phyloP scores from a whole-genome alignment of 2,329 filamentous ascomycete species.

The Arthroderma sp. region DNA sequence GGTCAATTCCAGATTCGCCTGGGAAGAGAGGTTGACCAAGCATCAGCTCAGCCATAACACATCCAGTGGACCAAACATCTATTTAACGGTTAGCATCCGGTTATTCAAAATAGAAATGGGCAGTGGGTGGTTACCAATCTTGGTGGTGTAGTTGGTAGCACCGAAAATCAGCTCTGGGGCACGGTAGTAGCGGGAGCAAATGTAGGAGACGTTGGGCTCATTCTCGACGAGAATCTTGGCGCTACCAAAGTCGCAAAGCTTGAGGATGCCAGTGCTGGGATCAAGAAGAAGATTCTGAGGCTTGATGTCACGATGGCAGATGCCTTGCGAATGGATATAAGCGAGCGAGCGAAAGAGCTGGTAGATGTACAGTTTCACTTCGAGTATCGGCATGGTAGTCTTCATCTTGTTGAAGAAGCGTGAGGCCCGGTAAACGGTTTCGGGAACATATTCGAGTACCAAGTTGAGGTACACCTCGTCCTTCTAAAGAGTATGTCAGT shows the following conservation, averaged over 20 bases:
- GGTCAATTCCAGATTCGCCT: constrained; percentile 95
- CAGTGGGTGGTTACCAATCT: constrained; percentile 60
- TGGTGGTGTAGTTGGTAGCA: constrained; percentile 98
- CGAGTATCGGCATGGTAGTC: constrained; percentile 96
- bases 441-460: constrained; percentile 93
- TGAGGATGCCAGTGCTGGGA: constrained; percentile 78
- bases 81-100: constrained; percentile 9
- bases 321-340: constrained; percentile 98
- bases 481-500: constrained; percentile 44
- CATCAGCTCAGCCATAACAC: constrained; percentile 99
- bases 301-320: constrained; percentile 98
- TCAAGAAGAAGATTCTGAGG: constrained; percentile 94
- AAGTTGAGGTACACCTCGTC: constrained; percentile 98
- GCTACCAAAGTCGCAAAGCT: constrained; percentile 97
- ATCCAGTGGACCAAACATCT: constrained; percentile 99
- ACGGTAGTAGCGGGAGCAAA: constrained; percentile 97
- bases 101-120: too few relatives aligned
- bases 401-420: constrained; percentile 99
- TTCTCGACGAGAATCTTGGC: constrained; percentile 98
- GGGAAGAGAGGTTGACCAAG: constrained; percentile 95
- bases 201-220: constrained; percentile 98
- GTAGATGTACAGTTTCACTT: constrained; percentile 99
- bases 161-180: constrained; percentile 97
- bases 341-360: constrained; percentile 96
- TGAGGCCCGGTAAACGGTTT: constrained; percentile 95